Base-by-base conservation (phyloP, 2,329 filamentous ascomycete species). In the Xylaria sp. region DNA sequence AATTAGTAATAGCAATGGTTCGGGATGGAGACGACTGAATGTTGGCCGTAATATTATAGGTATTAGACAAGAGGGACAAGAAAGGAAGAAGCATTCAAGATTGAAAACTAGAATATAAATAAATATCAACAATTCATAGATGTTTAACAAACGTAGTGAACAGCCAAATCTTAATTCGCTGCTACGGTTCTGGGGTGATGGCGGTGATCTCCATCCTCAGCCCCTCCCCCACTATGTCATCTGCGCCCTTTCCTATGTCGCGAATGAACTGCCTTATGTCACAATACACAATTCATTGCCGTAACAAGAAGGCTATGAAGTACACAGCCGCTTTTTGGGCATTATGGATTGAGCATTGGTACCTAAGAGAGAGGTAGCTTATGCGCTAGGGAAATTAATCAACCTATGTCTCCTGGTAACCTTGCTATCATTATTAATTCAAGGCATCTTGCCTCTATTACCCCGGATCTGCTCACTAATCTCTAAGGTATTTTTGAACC, bases 211-310 rank as follows among this genome's bases (percentile, higher is more conserved):
- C 12, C 25, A 59, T 59, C 25, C 21, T 50, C 57, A 18, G n/a
- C 57, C n/a, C 44, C 57, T 29, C 13, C 6, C 18, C 18, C 12
- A 32, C n/a, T 9, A 51, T 61, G 59, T 61, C 59, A 42, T 61
- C 59, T 23, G 59, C 59, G 59, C 59, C 59, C 59, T 61, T 61
- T 21, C 29, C 29, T 4, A 35, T 23, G 42, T 60, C 16, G 44
- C 21, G 13, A 60, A 37, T 50, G 27, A 48, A 18, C 29, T 23
- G 25, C 18, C 25, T 48, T 18, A 16, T 60, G 21, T 10, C 58
- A 50, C 29, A 12, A 60, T 40, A 32, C 12, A 23, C 10, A 48
- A 13, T 5, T 23, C 18, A 60, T 23, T 60, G 23, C 42, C 48
- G 10, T 18, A 60, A 48, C 9, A 35, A 8, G 57, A 6, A 60